These are phyloP conservation scores for Plenodomus lindquistii DNA, from an alignment of 2,329 filamentous ascomycete genomes.

Conservation along the genomic window DNA sequence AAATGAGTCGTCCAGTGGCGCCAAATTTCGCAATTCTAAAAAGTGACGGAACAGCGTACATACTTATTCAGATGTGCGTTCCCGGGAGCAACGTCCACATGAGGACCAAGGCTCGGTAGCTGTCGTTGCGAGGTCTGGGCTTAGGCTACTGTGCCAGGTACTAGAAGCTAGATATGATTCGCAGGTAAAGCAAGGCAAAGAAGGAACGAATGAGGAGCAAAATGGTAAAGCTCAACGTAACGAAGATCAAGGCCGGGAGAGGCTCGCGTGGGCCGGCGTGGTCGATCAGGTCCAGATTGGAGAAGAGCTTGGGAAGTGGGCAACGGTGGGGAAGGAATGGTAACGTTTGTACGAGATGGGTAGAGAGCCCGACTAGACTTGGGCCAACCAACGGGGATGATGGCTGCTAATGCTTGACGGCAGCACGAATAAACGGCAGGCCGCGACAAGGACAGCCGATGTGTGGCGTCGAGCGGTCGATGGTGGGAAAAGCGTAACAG, in stretches of 20 bases:
- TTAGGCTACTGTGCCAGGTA: slow-evolving; percentile 39
- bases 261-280: slow-evolving; percentile 41
- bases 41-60: slow-evolving; percentile 42
- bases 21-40: slow-evolving; percentile 34
- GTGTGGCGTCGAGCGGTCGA: slow-evolving; percentile 41
- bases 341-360: slow-evolving; percentile 44
- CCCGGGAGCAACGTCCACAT: slow-evolving; percentile 41
- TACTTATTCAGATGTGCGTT: slow-evolving; percentile 43
- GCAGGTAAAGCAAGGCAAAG: slow-evolving; percentile 38
- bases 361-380: slow-evolving; percentile 39
- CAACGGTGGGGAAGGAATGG: slow-evolving; percentile 37
- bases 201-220: slow-evolving; percentile 31
- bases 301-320: slow-evolving; percentile 34
- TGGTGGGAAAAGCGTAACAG: slow-evolving; percentile 37
- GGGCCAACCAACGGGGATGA: slow-evolving; percentile 39
- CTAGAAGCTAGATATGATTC: slow-evolving; percentile 38
- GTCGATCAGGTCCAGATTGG: slow-evolving; percentile 39
- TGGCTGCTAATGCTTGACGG: slow-evolving; percentile 33
- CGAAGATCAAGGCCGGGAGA: slow-evolving; percentile 42
- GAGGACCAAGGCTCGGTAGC: slow-evolving; percentile 39
- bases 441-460: slow-evolving; percentile 41
- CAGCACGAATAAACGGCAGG: slow-evolving; percentile 39
- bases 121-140: slow-evolving; percentile 39
- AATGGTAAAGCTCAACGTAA: slow-evolving; percentile 35
- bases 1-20: slow-evolving; percentile 36